Base-by-base conservation (phyloP, 1,139 yeast genomes). In the Hansenula lynferdii region DNA sequence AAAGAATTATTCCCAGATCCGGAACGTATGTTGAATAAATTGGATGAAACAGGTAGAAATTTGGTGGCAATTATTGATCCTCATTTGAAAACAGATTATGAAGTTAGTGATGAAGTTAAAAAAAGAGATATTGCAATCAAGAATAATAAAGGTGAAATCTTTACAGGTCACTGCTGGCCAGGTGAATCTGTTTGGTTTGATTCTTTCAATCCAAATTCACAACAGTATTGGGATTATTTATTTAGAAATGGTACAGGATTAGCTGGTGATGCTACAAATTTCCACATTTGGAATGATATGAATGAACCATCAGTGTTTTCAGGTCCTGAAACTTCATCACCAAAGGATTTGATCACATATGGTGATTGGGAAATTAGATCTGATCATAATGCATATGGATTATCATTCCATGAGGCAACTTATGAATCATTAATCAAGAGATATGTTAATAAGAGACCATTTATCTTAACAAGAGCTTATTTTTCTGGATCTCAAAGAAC, bases 221-320 rank as follows among this genome's bases (percentile, higher is more conserved):
- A 68, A 40, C 55, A 56, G 8, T 72, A 71, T 47, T 92, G 97
- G 97, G 60, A 61, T 34, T 46, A 54, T 5, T 62, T 72, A 43
- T 76, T 70, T 47, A 54, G 48, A 11, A 62, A 63, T 31, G 70
- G 69, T 8, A 58, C 70, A 1, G 49, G 51, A 5, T 75, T 84
- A 42, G 79, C 81, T 0, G 65, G 70, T 26, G 67, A 78, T 20
- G 60, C 69, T 8, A 50, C 56, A 7, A 92, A 92, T 54, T 59
- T 89, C 39, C 84, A 83, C 53, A 66, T 94, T 23, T 92, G 99
- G 99, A 94, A 92, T 60, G 98, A 94, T 60, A 92, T 92, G 99
- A 87, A 85, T 61, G 99, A 92, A 61, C 97, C 97, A 0, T 86
- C 97, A 0, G 84, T 92, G 4, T 94, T 92, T 58, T 77, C 82